Base-by-base conservation (phyloP, 1,284 basidiomycete species). In the Ustilago tritici region DNA sequence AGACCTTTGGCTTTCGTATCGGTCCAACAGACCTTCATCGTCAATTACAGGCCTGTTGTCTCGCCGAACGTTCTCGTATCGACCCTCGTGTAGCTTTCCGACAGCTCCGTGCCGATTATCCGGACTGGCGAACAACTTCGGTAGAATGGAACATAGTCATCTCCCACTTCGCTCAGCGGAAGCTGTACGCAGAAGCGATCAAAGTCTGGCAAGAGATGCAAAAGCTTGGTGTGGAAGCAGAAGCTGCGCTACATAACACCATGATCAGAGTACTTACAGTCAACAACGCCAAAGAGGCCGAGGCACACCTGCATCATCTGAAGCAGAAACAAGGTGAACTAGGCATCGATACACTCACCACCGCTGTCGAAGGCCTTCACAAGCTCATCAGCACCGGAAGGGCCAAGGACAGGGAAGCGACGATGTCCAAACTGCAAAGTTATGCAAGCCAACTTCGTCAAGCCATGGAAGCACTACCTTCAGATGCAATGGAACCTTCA, bases 81-180 rank as follows among this genome's bases (percentile, higher is more conserved):
- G 76, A 77, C 15, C 74, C 65, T 0, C 40, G 46, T 36, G 10
- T 49, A 2, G 70, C 49, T 0, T 76, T 78, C 41, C 19, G 40
- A 2, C 38, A 60, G 15, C 60, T 80, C 4, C 69, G 73, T 8
- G 54, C 56, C 1, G 34, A 32, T 15, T 35, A 78, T 23, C 76
- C 72, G 1, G 54, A 75, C 10, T 80, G 76, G 72, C 46, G 35
- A 35, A 65, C 70, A 15, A 62, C 56, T 14, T 61, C 64, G 28
- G 61, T 71, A 49, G 73, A 78, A 15, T 78, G 71, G 70, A 70
- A 68, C 40, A 60, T 78, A 66, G 60, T 77, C 57, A 64, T 76
- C 60, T 54, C 54, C 28, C n/a, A 52, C 17, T 53, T 76, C 14
- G 62, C 47, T 7, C 12, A 41, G 41, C 60, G 60, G 17, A 23